Percentiles rank a stretch among this genome's conserved stretches.
Evolutionary conservation across 2,329 filamentous ascomycete species (phyloP).

Genomic region (Penicillium vulpinum): DNA sequence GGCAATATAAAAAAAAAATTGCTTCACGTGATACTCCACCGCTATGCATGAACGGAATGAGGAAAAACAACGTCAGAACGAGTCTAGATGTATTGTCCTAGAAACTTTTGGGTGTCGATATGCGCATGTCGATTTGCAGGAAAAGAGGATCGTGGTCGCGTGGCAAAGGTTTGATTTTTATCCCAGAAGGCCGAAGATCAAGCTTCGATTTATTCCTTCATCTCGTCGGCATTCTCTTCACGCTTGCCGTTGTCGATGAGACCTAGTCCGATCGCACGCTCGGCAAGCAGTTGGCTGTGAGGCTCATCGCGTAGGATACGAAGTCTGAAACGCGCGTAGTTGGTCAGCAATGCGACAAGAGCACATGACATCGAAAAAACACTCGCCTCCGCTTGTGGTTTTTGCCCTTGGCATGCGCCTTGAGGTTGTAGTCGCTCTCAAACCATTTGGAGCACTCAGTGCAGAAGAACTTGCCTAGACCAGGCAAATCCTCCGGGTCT

Average conservation of each 20-base stretch:
- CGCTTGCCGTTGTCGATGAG: conserved; percentile 63
- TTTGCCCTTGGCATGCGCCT: conserved; percentile 78
- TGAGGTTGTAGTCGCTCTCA: conserved; percentile 75
- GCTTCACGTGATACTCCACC: conserved; percentile 26
- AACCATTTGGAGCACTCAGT: conserved; percentile 96
- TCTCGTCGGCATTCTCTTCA: conserved; percentile 40
- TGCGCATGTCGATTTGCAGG: conserved; percentile 8
- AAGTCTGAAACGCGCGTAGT: conserved; percentile 55
- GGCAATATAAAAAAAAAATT: conserved; percentile 30
- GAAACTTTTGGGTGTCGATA: conserved; percentile 8
- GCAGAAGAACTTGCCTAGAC: conserved; percentile 82
- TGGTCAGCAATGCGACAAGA: conserved; percentile 11
- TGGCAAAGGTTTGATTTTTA: conserved; percentile 10
- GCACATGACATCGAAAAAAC: too few species aligned
- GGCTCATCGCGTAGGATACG: conserved; percentile 80
- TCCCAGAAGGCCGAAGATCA: not conserved
- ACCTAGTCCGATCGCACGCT: conserved; percentile 72
- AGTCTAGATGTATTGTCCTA: conserved; percentile 1
- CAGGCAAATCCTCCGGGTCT: conserved; percentile 81
- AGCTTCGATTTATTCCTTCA: conserved; percentile 38
- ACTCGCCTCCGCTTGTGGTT: conserved; percentile 83
- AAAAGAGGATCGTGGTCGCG: conserved; percentile 13
- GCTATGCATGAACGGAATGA: conserved; percentile 10
- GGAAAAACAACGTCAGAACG: conserved; percentile 1
- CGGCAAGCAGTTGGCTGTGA: conserved; percentile 81